Percentiles rank a stretch among this genome's conserved stretches.
Evolutionary conservation across 1,284 basidiomycete species (phyloP).

Genomic region (Ustilago loliicola): DNA sequence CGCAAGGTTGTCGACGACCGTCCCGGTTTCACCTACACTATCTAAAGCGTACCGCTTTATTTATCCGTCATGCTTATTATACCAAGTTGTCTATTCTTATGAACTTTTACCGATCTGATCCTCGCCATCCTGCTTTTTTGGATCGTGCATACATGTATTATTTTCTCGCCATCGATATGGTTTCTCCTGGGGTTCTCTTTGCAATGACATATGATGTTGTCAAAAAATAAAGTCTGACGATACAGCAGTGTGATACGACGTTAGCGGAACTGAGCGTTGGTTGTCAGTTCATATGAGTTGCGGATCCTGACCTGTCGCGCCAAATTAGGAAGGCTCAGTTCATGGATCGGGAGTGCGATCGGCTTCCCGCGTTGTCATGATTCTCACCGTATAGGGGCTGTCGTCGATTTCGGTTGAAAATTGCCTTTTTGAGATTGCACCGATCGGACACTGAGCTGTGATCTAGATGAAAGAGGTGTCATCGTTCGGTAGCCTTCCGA

Average conservation of each 20-base stretch:
- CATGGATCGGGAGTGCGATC: slow-evolving; percentile 7
- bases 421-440: not conserved
- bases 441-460: not conserved
- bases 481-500: not conserved
- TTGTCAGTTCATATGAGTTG: not conserved
- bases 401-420: slow-evolving; percentile 2
- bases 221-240: not conserved
- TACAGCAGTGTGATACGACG: not conserved
- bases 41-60: slow-evolving; percentile 20
- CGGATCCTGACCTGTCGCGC: not conserved
- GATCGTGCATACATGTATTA: slow-evolving; percentile 1
- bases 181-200: slow-evolving; percentile 11
- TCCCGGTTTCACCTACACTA: slow-evolving; percentile 59
- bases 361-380: not conserved
- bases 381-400: slow-evolving; percentile 23
- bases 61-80: slow-evolving; percentile 7
- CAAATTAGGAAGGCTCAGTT: slow-evolving; percentile 3
- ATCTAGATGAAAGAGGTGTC: not conserved
- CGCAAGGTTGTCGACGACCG: slow-evolving; percentile 56
- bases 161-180: slow-evolving; percentile 4
- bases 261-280: not conserved
- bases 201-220: slow-evolving; percentile 20
- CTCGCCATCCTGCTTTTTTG: not conserved
- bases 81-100: slow-evolving; percentile 10
- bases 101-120: not conserved